phyloP scores from a whole-genome alignment of 2,329 filamentous ascomycete genomes.

The Epichloe baconii region DNA sequence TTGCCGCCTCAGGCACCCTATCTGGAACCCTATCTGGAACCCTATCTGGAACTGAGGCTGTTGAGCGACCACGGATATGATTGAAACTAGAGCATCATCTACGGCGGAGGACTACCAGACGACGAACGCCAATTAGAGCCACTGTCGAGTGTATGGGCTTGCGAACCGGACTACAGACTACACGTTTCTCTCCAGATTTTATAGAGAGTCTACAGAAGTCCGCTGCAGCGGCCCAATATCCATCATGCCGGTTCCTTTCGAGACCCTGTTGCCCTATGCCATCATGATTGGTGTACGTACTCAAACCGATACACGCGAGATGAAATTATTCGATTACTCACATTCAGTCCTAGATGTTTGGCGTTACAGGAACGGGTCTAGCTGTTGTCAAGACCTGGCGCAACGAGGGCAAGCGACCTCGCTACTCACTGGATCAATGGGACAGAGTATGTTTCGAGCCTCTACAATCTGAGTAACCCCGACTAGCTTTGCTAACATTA shows the following conservation, averaged over 20 bases:
- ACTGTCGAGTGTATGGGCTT: not conserved
- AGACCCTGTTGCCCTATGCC: constrained; percentile 50
- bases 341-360: constrained; percentile 43
- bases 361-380: constrained; percentile 43
- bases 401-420: constrained; percentile 47
- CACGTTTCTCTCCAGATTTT: not conserved
- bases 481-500: constrained; percentile 15
- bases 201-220: constrained; percentile 10
- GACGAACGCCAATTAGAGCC: constrained; percentile 3
- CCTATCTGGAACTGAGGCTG: not conserved
- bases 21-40: constrained; percentile 1
- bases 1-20: constrained; percentile 13
- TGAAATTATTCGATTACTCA: not conserved
- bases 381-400: constrained; percentile 42
- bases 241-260: constrained; percentile 50
- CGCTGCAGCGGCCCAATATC: constrained; percentile 18
- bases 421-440: constrained; percentile 50
- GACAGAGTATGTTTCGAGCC: constrained; percentile 36
- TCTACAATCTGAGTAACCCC: not conserved
- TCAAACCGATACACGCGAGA: constrained; percentile 3
- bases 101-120: not conserved
- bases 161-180: not conserved
- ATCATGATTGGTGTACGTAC: constrained; percentile 47
- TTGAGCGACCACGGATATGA: not conserved
- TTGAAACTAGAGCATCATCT: not conserved